Percentiles rank a stretch among this genome's conserved stretches.
These are phyloP conservation scores for Elaeis guineensis DNA, from an alignment of 176 grass and related monocot species.

Conservation along the genomic window DNA sequence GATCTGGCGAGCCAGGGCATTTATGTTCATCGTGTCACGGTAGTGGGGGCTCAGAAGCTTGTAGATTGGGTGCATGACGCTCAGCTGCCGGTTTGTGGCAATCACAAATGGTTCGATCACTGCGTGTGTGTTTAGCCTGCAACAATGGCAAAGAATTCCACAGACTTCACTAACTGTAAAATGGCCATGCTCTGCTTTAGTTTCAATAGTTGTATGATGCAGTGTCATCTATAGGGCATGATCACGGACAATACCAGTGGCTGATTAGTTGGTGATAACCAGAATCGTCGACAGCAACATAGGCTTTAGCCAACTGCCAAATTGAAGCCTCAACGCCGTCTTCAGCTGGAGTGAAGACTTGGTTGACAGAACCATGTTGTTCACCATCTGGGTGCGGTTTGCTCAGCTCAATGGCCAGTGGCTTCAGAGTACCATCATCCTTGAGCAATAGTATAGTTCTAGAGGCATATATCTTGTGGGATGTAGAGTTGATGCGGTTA, in stretches of 20 bases:
- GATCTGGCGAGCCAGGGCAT: conserved; percentile 67
- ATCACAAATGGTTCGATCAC: conserved; percentile 80
- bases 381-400: conserved; percentile 23
- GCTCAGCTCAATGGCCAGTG: conserved; percentile 83
- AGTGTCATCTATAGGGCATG: no score
- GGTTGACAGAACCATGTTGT: conserved; percentile 35
- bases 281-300: conserved; percentile 75
- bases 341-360: conserved; percentile 54
- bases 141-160: neutral
- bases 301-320: conserved; percentile 91
- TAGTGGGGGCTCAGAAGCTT: conserved; percentile 73
- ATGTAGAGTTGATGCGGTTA: conserved; percentile 41
- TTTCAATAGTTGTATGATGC: no score
- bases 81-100: conserved; percentile 61
- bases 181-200: neutral
- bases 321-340: conserved; percentile 37
- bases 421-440: conserved; percentile 40
- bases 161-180: conserved; percentile 2
- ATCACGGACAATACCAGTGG: conserved; percentile 49
- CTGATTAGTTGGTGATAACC: conserved; percentile 76
- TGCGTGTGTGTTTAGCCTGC: conserved; percentile 72
- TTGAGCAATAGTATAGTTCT: conserved; percentile 63
- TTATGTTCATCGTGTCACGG: conserved; percentile 79
- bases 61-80: conserved; percentile 62
- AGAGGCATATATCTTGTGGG: conserved; percentile 71